These are phyloP conservation scores for Linderniella brevidens DNA, from an alignment of 257 asterid species.

Conservation along the genomic window DNA sequence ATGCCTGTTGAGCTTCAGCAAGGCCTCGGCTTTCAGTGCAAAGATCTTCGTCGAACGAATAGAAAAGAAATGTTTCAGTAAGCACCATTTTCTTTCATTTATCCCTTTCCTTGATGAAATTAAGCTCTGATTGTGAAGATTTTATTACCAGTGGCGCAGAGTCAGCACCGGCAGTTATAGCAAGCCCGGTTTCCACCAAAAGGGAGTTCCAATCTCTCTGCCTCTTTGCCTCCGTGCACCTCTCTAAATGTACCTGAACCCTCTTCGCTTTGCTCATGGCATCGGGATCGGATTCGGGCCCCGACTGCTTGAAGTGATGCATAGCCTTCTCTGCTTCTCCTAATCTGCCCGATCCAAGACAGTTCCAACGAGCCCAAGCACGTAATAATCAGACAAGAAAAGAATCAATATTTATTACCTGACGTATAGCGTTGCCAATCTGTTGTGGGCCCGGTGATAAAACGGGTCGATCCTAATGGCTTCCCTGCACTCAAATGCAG, in stretches of 20 bases:
- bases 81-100: too few relatives aligned
- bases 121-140: not conserved
- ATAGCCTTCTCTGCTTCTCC: conserved; percentile 67
- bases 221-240: conserved; percentile 50
- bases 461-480: conserved; percentile 61
- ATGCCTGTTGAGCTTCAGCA: conserved; percentile 43
- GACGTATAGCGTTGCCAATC: conserved; percentile 50
- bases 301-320: conserved; percentile 59
- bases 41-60: conserved; percentile 27
- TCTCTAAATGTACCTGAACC: conserved; percentile 32
- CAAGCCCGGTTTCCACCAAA: conserved; percentile 32
- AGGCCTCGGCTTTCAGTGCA: conserved; percentile 65
- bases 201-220: conserved; percentile 47
- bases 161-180: conserved; percentile 63
- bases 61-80: too few relatives aligned
- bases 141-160: conserved; percentile 62
- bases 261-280: conserved; percentile 31
- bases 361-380: too few relatives aligned
- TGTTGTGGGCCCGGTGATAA: conserved; percentile 75
- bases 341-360: conserved; percentile 26
- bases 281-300: conserved; percentile 68
- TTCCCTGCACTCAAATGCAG: conserved; percentile 78
- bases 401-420: conserved; percentile 31
- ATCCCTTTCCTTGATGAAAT: too few relatives aligned
- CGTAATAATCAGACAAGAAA: not conserved